Evolutionary conservation across 495 filamentous ascomycete genomes (phyloP).

Genomic region (Penicillium lagena): DNA sequence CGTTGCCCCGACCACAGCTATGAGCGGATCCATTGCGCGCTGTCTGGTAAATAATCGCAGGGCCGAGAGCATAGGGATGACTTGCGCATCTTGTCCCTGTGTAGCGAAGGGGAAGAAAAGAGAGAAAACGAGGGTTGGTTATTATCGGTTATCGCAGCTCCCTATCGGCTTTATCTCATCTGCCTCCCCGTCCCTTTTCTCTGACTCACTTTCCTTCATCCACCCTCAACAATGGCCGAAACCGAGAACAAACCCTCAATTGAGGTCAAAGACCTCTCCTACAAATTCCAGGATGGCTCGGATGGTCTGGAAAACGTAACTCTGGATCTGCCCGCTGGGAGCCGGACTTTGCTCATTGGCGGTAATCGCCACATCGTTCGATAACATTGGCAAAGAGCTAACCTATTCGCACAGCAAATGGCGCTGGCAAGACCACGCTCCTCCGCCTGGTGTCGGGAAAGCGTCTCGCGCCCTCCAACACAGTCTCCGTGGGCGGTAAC

Average conservation of each 20-base stretch:
- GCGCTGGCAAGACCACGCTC: slow-evolving; percentile 94
- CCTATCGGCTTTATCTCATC: not conserved
- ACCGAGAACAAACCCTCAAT: slow-evolving; percentile 41
- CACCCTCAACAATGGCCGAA: slow-evolving; percentile 10
- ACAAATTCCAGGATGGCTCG: slow-evolving; percentile 78
- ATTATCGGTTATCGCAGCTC: slow-evolving; percentile 4
- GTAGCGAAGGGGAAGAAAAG: not conserved
- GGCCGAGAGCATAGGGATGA: slow-evolving; percentile 17
- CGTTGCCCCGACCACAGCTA: slow-evolving; percentile 85
- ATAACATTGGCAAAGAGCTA: not conserved
- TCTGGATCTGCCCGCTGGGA: slow-evolving; percentile 71
- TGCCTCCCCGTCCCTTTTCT: not conserved
- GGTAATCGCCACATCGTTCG: slow-evolving; percentile 39
- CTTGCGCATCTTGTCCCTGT: slow-evolving; percentile 1
- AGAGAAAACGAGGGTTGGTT: not conserved
- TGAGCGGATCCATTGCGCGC: slow-evolving; percentile 49
- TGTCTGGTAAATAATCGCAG: slow-evolving; percentile 11
- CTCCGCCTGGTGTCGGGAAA: slow-evolving; percentile 89
- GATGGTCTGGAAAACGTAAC: slow-evolving; percentile 63
- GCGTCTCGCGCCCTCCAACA: slow-evolving; percentile 70
- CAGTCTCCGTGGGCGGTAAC: slow-evolving; percentile 67
- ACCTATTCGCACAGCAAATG: slow-evolving; percentile 59
- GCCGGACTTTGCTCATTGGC: slow-evolving; percentile 88
- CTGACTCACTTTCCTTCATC: not conserved
- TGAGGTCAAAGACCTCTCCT: slow-evolving; percentile 68